Evolutionary conservation across 2,329 filamentous ascomycete genomes (phyloP).

Genomic region (Fonsecaea erecta): DNA sequence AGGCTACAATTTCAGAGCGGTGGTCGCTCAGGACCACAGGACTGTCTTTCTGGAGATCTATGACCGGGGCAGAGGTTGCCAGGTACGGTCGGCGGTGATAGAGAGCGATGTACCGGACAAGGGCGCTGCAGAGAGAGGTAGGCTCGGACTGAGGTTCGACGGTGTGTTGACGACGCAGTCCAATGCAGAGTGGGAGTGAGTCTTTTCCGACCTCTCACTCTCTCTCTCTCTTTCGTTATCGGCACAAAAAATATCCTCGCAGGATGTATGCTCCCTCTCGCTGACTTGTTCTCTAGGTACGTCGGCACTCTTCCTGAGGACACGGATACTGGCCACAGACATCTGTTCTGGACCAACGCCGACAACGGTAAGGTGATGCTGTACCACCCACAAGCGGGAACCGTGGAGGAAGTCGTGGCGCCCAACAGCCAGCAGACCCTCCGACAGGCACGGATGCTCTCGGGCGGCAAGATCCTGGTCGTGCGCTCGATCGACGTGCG

Average conservation of each 20-base stretch:
- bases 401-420: constrained; percentile 2
- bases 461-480: constrained; percentile 3
- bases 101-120: not conserved
- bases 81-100: constrained; percentile 6
- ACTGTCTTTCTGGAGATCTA: constrained; percentile 21
- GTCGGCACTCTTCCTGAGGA: constrained; percentile 2
- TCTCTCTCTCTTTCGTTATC: not conserved
- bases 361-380: constrained; percentile 17
- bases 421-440: constrained; percentile 4
- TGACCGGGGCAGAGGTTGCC: constrained; percentile 12
- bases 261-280: not conserved
- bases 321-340: not conserved
- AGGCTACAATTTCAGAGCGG: constrained; percentile 7
- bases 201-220: not conserved
- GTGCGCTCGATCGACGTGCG: constrained; percentile 21
- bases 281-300: not conserved
- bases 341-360: constrained; percentile 19
- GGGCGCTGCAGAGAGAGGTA: not conserved
- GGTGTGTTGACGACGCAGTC: not conserved
- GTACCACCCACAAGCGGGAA: not conserved
- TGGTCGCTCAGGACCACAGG: constrained; percentile 6
- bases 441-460: constrained; percentile 8
- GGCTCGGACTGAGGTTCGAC: constrained; percentile 12
- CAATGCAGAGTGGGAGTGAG: constrained; percentile 14
- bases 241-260: too few relatives aligned